phyloP scores from a whole-genome alignment of 306 rosid species.

The Acacia confusa region DNA sequence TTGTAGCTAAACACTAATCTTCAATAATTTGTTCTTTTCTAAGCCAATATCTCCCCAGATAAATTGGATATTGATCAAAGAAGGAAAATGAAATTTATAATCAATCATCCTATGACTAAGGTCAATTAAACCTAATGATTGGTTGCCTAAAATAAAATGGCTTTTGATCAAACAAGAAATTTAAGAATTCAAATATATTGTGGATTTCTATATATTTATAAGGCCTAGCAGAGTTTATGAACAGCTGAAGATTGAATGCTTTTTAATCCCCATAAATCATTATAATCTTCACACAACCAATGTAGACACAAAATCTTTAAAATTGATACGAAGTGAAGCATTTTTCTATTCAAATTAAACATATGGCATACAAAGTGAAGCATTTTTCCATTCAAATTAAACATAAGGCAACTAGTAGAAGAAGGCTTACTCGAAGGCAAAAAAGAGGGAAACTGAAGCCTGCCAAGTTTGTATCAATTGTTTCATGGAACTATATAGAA shows the following conservation, averaged over 20 bases:
- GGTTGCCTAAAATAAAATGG: not conserved
- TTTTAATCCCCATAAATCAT: not conserved
- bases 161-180: not conserved
- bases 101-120: not conserved
- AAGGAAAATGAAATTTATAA: not conserved
- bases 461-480: constrained; percentile 63
- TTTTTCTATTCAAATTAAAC: not conserved
- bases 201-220: constrained; percentile 28
- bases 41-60: not conserved
- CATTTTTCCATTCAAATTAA: not conserved
- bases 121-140: not conserved
- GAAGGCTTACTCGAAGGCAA: constrained; percentile 88
- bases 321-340: not conserved
- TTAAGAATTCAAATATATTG: constrained; percentile 6
- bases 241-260: not conserved
- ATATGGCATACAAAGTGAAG: not conserved
- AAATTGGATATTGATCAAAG: constrained; percentile 3
- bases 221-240: constrained; percentile 14
- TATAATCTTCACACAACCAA: not conserved
- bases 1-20: not conserved
- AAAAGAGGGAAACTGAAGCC: constrained; percentile 95
- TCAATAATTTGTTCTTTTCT: constrained; percentile 1
- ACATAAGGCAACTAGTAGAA: not conserved
- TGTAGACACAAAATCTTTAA: not conserved
- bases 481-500: constrained; percentile 66